These are phyloP conservation scores for Scutellaria baicalensis DNA, from an alignment of 257 asterid genomes.

Conservation along the genomic window DNA sequence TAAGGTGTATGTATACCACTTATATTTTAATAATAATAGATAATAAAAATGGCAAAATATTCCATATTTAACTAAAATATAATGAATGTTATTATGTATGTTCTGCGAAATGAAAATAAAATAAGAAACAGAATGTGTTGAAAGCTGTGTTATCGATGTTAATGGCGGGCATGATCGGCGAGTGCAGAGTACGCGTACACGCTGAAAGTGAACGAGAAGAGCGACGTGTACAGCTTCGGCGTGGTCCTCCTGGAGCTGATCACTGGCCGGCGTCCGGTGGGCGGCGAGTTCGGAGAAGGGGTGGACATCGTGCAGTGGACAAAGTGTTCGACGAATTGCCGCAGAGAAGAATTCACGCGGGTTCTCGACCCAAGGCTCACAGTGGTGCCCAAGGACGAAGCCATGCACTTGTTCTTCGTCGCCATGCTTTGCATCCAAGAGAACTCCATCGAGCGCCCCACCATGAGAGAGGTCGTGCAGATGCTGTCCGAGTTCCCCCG, in stretches of 20 bases:
- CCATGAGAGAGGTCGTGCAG: slow-evolving; percentile 90
- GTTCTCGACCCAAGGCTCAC: slow-evolving; percentile 62
- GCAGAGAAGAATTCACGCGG: slow-evolving; percentile 45
- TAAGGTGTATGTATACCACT: no score
- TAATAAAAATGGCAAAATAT: no score
- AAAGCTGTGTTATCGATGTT: no score
- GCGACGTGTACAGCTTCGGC: slow-evolving; percentile 63
- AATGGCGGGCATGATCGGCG: no score
- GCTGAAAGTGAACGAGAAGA: slow-evolving; percentile 46
- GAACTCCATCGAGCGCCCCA: slow-evolving; percentile 77
- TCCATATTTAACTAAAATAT: no score
- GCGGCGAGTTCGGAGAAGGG: slow-evolving; percentile 53
- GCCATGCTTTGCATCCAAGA: slow-evolving; percentile 87
- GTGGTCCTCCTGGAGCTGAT: slow-evolving; percentile 48
- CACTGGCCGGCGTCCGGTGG: slow-evolving; percentile 51
- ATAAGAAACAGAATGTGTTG: no score
- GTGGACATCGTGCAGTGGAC: slow-evolving; percentile 73
- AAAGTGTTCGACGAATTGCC: slow-evolving; percentile 45
- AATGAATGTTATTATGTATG: no score
- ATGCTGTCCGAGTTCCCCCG: slow-evolving; percentile 80
- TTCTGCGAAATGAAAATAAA: no score
- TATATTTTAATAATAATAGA: no score
- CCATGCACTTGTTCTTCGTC: slow-evolving; percentile 71
- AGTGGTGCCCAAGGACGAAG: slow-evolving; percentile 59
- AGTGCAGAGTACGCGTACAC: slow-evolving; percentile 55